These are phyloP conservation scores for Heimioporus sp. DNA, from an alignment of 768 basidiomycete species.

Conservation along the genomic window DNA sequence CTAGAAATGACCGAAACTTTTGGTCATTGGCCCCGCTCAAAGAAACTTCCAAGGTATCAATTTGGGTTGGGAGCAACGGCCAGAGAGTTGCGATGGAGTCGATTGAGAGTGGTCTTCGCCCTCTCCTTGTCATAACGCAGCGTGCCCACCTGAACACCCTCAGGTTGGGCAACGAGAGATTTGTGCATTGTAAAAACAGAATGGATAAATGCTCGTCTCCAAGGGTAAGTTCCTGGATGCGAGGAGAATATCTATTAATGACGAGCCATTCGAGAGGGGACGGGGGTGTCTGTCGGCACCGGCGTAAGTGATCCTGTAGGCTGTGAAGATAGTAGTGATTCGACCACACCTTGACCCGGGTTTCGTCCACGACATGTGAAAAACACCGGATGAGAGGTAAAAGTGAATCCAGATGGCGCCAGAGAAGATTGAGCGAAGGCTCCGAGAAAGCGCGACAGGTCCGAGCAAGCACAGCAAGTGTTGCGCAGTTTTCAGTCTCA, in stretches of 20 bases:
- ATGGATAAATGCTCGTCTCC: not conserved
- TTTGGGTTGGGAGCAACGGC: not conserved
- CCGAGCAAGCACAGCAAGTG: not conserved
- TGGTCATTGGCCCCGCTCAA: not conserved
- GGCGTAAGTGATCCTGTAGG: not conserved
- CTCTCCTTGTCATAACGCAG: not conserved
- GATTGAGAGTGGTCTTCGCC: too few relatives aligned
- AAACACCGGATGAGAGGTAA: not conserved
- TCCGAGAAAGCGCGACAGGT: not conserved
- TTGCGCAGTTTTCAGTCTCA: not conserved
- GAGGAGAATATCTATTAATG: not conserved
- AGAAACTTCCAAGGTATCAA: not conserved
- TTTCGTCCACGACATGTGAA: not conserved
- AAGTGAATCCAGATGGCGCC: not conserved
- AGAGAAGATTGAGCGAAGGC: not conserved
- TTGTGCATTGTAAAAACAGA: not conserved
- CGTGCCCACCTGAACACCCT: not conserved
- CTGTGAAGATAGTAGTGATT: not conserved
- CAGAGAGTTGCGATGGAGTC: not conserved
- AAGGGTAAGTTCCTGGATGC: not conserved
- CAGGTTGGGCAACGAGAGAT: not conserved
- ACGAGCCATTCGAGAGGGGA: not conserved
- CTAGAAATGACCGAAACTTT: not conserved
- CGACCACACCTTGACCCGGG: not conserved
- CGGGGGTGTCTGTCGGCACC: not conserved